phyloP scores from a whole-genome alignment of 176 grass and related monocot species.

The Coix lacrymajobi region DNA sequence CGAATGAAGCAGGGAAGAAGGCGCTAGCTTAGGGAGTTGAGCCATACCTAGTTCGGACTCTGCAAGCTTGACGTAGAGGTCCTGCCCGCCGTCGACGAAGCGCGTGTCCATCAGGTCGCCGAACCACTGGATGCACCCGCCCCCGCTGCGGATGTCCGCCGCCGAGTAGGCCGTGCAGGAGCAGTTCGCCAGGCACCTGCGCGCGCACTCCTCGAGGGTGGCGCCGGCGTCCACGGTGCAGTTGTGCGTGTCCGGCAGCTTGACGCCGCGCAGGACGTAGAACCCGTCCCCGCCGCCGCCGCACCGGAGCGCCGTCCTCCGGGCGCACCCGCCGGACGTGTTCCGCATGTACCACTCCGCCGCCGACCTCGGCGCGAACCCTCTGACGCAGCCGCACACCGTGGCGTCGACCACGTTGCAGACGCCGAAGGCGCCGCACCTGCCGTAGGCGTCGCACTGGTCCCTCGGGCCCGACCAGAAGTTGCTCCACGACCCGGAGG shows the following conservation, averaged over 20 bases:
- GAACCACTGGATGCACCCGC: conserved; percentile 60
- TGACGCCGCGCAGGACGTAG: conserved; percentile 25
- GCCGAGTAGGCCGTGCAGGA: conserved; percentile 38
- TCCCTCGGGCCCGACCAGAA: conserved; percentile 38
- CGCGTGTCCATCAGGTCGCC: conserved; percentile 42
- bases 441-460: conserved; percentile 39
- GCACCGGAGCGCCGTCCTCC: conserved; percentile 22
- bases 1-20: not conserved
- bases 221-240: not conserved
- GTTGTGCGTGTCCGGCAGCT: conserved; percentile 48
- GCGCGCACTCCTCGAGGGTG: conserved; percentile 11
- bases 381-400: conserved; percentile 29
- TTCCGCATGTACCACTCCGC: conserved; percentile 50
- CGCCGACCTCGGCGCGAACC: conserved; percentile 12
- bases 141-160: conserved; percentile 32
- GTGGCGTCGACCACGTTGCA: conserved; percentile 22
- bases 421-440: conserved; percentile 48
- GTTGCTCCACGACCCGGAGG: conserved; percentile 1
- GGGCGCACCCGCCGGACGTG: conserved; percentile 33
- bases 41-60: conserved; percentile 31
- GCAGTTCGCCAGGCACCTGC: conserved; percentile 32
- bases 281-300: conserved; percentile 32
- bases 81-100: conserved; percentile 22
- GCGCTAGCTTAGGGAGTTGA: too few relatives aligned
- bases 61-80: conserved; percentile 38